These are phyloP conservation scores for Aspergillus floridensis DNA, from an alignment of 2,329 filamentous ascomycete species.

Conservation along the genomic window DNA sequence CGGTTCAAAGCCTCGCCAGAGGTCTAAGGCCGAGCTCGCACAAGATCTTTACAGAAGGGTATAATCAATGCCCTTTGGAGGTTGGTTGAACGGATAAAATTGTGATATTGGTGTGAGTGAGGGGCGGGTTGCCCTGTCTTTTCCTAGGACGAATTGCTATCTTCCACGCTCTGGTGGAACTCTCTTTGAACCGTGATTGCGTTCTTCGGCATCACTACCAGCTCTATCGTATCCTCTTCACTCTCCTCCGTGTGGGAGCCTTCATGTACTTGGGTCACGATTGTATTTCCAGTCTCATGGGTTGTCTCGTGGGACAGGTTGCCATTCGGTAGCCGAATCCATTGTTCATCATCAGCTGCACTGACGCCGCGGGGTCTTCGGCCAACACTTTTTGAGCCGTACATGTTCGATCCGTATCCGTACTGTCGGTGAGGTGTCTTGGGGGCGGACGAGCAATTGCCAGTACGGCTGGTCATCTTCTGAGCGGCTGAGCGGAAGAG, in stretches of 20 bases:
- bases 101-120: too few relatives aligned
- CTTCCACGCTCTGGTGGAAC: constrained; percentile 1
- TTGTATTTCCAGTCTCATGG: not conserved
- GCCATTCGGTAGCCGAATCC: constrained; percentile 6
- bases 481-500: constrained; percentile 4
- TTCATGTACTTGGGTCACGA: not conserved
- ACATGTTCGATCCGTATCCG: constrained; percentile 2
- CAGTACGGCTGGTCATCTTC: constrained; percentile 2
- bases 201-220: not conserved
- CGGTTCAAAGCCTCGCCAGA: too few relatives aligned
- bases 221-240: not conserved
- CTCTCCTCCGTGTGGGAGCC: not conserved
- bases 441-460: not conserved
- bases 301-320: not conserved
- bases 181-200: constrained; percentile 3
- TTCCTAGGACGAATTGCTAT: not conserved
- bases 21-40: too few relatives aligned
- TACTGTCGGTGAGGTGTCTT: not conserved
- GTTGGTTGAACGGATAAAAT: too few relatives aligned
- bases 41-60: too few relatives aligned
- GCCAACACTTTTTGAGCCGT: not conserved
- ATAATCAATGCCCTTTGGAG: too few relatives aligned
- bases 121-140: too few relatives aligned
- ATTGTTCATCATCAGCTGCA: not conserved
- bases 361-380: not conserved